These are phyloP conservation scores for Alternaria sp. DNA, from an alignment of 2,329 filamentous ascomycete genomes.

Conservation along the genomic window DNA sequence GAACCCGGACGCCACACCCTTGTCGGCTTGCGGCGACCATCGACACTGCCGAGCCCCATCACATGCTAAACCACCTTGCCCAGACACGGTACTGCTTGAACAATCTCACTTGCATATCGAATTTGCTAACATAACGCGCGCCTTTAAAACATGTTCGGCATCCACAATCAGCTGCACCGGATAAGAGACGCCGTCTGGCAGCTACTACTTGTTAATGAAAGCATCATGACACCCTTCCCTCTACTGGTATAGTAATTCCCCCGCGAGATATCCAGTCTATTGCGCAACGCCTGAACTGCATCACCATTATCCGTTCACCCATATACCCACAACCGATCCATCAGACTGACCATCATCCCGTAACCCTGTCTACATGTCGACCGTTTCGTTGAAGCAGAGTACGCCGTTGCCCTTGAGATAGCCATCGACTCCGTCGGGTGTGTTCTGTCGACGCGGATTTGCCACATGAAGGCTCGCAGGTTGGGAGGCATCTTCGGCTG, in stretches of 20 bases:
- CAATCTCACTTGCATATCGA: not conserved
- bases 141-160: not conserved
- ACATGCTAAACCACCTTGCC: not conserved
- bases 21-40: slow-evolving; percentile 10
- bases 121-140: not conserved
- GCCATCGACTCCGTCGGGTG: slow-evolving; percentile 84
- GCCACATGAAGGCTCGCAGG: slow-evolving; percentile 50
- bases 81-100: not conserved
- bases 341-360: not conserved
- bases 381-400: slow-evolving; percentile 89
- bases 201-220: not conserved
- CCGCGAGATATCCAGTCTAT: not conserved
- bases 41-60: slow-evolving; percentile 11
- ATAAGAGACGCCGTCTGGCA: not conserved
- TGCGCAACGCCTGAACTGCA: slow-evolving; percentile 6
- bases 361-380: slow-evolving; percentile 55
- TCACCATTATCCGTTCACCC: not conserved
- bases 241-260: not conserved
- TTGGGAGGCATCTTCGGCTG: slow-evolving; percentile 43
- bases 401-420: slow-evolving; percentile 85
- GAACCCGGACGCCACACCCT: slow-evolving; percentile 14
- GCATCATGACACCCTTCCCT: not conserved
- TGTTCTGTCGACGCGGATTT: slow-evolving; percentile 51
- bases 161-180: not conserved
- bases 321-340: not conserved